Percentiles rank a stretch among this genome's conserved stretches.
phyloP scores from a whole-genome alignment of 2,329 filamentous ascomycete genomes.

The Aspergillus sergii region DNA sequence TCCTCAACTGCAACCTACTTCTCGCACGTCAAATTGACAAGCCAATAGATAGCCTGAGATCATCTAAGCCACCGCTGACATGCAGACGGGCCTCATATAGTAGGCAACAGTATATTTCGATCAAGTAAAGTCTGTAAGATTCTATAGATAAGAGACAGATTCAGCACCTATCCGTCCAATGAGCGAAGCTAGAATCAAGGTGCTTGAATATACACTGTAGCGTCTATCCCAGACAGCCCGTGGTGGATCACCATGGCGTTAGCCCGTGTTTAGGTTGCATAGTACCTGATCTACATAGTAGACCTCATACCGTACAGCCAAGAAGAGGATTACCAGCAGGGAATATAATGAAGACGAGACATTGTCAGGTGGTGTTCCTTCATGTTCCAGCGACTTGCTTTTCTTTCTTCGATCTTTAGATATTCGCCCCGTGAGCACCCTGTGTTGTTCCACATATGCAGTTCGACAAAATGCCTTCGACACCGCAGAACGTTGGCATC shows the following conservation, averaged over 20 bases:
- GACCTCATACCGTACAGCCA: neutral
- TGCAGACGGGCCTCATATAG: neutral
- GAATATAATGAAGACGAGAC: neutral
- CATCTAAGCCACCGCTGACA: neutral
- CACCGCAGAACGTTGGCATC: slow-evolving; percentile 86
- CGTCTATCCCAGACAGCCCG: neutral
- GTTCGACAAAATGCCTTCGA: slow-evolving; percentile 64
- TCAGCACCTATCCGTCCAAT: neutral
- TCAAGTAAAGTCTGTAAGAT: neutral
- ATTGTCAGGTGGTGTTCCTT: neutral
- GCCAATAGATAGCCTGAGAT: neutral
- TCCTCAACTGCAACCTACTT: neutral
- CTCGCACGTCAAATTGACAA: neutral
- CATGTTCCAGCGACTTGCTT: slow-evolving; percentile 9
- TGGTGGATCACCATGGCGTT: neutral
- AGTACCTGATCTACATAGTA: slow-evolving; percentile 1
- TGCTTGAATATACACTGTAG: slow-evolving; percentile 4
- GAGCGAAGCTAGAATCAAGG: neutral
- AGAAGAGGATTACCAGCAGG: neutral
- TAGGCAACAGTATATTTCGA: neutral
- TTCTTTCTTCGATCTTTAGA: neutral
- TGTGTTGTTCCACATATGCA: slow-evolving; percentile 10
- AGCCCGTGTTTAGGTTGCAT: neutral
- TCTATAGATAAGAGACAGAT: neutral
- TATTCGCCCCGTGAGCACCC: slow-evolving; percentile 1